Evolutionary conservation across 2,329 filamentous ascomycete species (phyloP).

Genomic region (Neonectria neomacrospora): DNA sequence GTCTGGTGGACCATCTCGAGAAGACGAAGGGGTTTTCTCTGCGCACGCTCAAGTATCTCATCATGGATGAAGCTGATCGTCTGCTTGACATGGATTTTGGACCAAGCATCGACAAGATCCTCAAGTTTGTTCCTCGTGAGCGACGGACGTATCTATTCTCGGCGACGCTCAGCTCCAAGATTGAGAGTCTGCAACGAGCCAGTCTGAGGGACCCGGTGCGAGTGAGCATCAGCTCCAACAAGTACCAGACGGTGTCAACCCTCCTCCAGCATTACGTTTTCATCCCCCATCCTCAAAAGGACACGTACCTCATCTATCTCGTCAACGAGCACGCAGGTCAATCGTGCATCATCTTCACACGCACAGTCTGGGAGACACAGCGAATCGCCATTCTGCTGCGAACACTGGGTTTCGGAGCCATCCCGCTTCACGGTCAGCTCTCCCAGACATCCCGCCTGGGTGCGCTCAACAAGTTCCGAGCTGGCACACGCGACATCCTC

Average conservation of each 20-base stretch:
- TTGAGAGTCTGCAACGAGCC: slow-evolving; percentile 91
- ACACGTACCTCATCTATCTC: slow-evolving; percentile 87
- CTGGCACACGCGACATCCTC: slow-evolving; percentile 83
- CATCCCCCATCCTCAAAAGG: slow-evolving; percentile 87
- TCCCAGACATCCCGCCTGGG: slow-evolving; percentile 88
- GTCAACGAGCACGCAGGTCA: slow-evolving; percentile 89
- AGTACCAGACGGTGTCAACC: slow-evolving; percentile 92
- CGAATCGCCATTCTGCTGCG: slow-evolving; percentile 85
- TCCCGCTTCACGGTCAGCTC: slow-evolving; percentile 92
- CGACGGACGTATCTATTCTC: slow-evolving; percentile 89
- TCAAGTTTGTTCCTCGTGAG: slow-evolving; percentile 85
- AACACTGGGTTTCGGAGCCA: slow-evolving; percentile 86
- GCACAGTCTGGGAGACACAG: slow-evolving; percentile 92
- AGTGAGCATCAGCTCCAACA: slow-evolving; percentile 82
- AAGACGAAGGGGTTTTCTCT: slow-evolving; percentile 97
- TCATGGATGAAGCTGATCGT: slow-evolving; percentile 95
- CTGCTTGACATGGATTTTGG: slow-evolving; percentile 95
- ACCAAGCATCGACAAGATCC: slow-evolving; percentile 89
- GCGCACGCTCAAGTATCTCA: slow-evolving; percentile 83
- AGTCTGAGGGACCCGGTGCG: slow-evolving; percentile 85
- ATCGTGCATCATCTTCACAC: slow-evolving; percentile 87
- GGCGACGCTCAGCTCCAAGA: slow-evolving; percentile 92
- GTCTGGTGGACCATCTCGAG: slow-evolving; percentile 90
- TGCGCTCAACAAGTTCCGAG: slow-evolving; percentile 89
- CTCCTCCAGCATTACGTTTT: slow-evolving; percentile 89